Conservation (phyloP, 768 basidiomycete genomes). For the Phylloporus arenicola region DNA sequence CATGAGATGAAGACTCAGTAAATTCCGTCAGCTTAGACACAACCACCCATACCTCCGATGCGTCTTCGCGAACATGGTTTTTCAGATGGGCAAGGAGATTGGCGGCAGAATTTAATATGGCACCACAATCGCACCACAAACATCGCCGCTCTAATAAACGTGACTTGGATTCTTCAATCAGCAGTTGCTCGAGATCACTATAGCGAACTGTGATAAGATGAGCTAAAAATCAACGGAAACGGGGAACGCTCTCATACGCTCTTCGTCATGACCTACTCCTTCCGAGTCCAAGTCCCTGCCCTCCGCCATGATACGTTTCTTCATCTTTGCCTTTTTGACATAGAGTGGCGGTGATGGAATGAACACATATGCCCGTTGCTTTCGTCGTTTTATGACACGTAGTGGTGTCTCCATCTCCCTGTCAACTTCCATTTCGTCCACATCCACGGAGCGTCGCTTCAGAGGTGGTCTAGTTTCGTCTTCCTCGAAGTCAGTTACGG, state of each 20-base stretch:
- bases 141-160: slow-evolving; percentile 46
- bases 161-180: slow-evolving; percentile 44
- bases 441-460: slow-evolving; percentile 20
- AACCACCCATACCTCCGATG: slow-evolving; percentile 23
- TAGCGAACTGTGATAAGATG: slow-evolving; percentile 36
- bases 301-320: slow-evolving; percentile 6
- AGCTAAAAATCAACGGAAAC: slow-evolving; percentile 21
- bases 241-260: slow-evolving; percentile 27
- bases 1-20: slow-evolving; percentile 5
- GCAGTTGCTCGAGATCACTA: slow-evolving; percentile 35
- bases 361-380: slow-evolving; percentile 24
- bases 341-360: slow-evolving; percentile 23
- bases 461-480: slow-evolving; percentile 2
- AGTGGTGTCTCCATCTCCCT: neutral
- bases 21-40: neutral
- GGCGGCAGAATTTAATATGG: slow-evolving; percentile 48
- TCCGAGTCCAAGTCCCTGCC: slow-evolving; percentile 18
- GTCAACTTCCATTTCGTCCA: slow-evolving; percentile 10
- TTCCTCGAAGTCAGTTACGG: slow-evolving; percentile 18
- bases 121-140: slow-evolving; percentile 56
- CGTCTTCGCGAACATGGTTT: slow-evolving; percentile 31
- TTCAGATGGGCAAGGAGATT: slow-evolving; percentile 48
- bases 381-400: slow-evolving; percentile 22
- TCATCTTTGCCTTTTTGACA: slow-evolving; percentile 20
- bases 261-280: slow-evolving; percentile 19